Percentiles rank a stretch among this genome's conserved stretches.
Conservation (phyloP, 192 early-diverging fungal genomes). For the Podila minutissima region DNA sequence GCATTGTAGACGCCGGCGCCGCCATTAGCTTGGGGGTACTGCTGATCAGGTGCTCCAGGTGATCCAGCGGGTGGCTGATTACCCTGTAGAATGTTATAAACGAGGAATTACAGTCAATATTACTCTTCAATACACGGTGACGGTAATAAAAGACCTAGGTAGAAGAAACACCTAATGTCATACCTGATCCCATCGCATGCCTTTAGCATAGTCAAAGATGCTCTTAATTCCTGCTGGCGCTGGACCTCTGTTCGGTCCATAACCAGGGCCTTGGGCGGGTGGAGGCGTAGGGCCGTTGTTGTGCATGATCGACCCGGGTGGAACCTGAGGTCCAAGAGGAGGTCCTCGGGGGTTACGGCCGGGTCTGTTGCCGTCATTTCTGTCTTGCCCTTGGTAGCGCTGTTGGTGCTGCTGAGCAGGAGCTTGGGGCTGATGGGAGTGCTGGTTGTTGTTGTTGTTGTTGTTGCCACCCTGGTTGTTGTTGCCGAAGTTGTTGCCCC, state of each 20-base stretch:
- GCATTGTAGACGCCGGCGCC: conserved; percentile 11
- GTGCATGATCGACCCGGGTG: conserved; percentile 22
- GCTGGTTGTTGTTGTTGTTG: conserved; percentile 7
- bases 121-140: too few relatives aligned
- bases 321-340: conserved; percentile 10
- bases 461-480: too few relatives aligned
- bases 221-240: conserved; percentile 25
- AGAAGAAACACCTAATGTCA: neutral
- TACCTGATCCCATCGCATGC: conserved; percentile 51
- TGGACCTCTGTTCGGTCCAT: conserved; percentile 6
- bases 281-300: conserved; percentile 17
- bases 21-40: neutral
- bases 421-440: neutral
- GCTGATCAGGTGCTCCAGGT: conserved; percentile 7
- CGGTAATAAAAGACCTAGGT: too few relatives aligned
- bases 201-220: conserved; percentile 49
- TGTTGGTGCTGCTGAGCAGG: conserved; percentile 5
- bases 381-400: neutral
- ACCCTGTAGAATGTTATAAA: conserved; percentile 8
- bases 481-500: conserved; percentile 23
- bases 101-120: neutral
- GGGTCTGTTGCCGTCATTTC: neutral
- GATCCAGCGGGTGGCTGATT: conserved; percentile 27
- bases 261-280: conserved; percentile 5
- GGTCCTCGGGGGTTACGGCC: conserved; percentile 23